Evolutionary conservation across 2,329 filamentous ascomycete genomes (phyloP).

Genomic region (Cordyceps sp.): DNA sequence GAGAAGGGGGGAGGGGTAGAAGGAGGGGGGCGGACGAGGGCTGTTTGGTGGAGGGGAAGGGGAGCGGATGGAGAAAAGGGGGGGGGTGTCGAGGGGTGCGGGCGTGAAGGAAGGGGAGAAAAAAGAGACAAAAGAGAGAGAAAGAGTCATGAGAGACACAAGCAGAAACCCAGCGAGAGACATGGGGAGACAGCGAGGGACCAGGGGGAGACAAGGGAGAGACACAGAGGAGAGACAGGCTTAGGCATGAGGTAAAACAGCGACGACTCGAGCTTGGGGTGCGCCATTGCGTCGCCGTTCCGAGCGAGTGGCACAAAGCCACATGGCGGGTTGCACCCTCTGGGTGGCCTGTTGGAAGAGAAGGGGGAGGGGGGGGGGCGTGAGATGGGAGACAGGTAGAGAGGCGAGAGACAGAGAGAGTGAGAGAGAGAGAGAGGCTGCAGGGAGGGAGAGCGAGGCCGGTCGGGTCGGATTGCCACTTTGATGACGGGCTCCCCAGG

Average conservation of each 20-base stretch:
- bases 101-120: not conserved
- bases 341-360: too few relatives aligned
- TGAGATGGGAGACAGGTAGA: too few relatives aligned
- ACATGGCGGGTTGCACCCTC: conserved; percentile 1
- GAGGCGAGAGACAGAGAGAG: too few relatives aligned
- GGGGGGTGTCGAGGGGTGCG: not conserved
- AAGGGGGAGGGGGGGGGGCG: not conserved
- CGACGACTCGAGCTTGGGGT: too few relatives aligned
- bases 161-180: not conserved
- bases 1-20: not conserved
- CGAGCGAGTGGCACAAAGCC: conserved; percentile 3
- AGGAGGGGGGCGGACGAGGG: too few relatives aligned
- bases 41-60: not conserved
- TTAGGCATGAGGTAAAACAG: too few relatives aligned
- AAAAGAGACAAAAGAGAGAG: not conserved
- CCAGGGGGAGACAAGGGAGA: conserved; percentile 1
- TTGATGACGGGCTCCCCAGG: too few relatives aligned
- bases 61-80: not conserved
- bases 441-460: too few relatives aligned
- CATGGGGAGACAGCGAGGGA: not conserved
- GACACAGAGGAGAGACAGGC: not conserved
- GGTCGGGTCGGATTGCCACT: too few relatives aligned
- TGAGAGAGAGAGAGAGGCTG: too few relatives aligned
- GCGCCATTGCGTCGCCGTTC: not conserved
- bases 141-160: not conserved